Percentiles rank a stretch among this genome's conserved stretches.
Conservation (phyloP, 768 basidiomycete genomes). For the Crassisporium funariophilum region DNA sequence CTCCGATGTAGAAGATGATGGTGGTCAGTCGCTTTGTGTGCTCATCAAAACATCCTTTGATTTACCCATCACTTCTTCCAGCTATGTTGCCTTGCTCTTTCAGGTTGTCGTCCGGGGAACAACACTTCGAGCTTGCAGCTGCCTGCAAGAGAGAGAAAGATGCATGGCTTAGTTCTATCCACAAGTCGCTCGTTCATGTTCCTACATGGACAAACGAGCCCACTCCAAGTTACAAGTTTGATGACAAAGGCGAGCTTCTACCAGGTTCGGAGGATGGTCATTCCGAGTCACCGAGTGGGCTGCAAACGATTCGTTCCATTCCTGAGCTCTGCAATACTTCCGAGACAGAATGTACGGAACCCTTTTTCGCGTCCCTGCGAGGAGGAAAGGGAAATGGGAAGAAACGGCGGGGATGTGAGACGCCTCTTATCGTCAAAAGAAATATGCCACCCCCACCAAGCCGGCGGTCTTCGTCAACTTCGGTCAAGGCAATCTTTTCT, state of each 20-base stretch:
- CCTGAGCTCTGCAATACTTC: conserved; percentile 45
- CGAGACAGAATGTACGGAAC: conserved; percentile 36
- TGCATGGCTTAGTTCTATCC: conserved; percentile 79
- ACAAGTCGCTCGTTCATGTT: conserved; percentile 46
- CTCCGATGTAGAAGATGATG: conserved; percentile 65
- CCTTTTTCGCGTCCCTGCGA: conserved; percentile 35
- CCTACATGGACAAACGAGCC: conserved; percentile 62
- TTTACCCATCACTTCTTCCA: conserved; percentile 29
- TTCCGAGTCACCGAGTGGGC: conserved; percentile 39
- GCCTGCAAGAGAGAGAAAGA: conserved; percentile 84
- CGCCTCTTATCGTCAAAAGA: conserved; percentile 16
- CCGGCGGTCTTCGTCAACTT: conserved; percentile 66
- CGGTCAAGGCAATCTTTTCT: conserved; percentile 62
- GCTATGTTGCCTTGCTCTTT: conserved; percentile 83
- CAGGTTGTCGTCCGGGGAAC: conserved; percentile 66
- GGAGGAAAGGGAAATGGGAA: conserved; percentile 31
- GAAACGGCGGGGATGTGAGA: conserved; percentile 26
- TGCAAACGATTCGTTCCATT: conserved; percentile 61
- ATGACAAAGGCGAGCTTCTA: conserved; percentile 42
- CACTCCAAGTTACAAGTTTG: conserved; percentile 58
- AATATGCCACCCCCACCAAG: conserved; percentile 37
- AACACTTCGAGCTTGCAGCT: conserved; percentile 85
- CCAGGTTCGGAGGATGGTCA: conserved; percentile 41
- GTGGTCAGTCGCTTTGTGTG: conserved; percentile 55
- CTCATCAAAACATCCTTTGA: background rate